phyloP scores from a whole-genome alignment of 345 rosid genomes.

The Salix viminalis region DNA sequence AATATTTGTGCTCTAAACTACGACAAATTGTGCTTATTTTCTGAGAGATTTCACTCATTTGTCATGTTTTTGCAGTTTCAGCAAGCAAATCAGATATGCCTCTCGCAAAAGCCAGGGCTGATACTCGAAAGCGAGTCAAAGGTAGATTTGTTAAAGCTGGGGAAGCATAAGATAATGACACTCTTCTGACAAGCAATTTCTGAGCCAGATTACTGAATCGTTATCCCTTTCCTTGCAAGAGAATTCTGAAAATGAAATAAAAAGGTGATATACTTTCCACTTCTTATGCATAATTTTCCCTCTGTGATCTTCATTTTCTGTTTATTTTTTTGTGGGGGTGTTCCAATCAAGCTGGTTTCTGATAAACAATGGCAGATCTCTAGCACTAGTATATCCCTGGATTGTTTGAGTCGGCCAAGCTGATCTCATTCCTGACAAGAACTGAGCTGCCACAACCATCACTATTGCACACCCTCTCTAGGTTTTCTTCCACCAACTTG shows the following conservation, averaged over 20 bases:
- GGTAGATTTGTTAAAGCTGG: constrained; percentile 94
- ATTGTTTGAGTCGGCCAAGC: neutral
- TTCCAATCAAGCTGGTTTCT: neutral
- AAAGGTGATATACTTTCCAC: neutral
- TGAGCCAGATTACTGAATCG: constrained; percentile 9
- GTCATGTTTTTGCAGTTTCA: constrained; percentile 46
- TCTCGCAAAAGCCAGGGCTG: constrained; percentile 93
- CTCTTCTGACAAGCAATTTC: constrained; percentile 34
- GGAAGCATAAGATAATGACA: constrained; percentile 71
- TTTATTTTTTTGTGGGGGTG: too few relatives aligned
- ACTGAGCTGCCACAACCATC: neutral
- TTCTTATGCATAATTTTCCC: neutral
- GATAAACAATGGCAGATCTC: neutral
- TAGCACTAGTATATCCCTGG: neutral
- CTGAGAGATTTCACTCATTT: neutral
- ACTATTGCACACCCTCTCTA: neutral
- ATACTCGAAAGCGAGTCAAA: constrained; percentile 83
- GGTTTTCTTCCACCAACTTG: neutral
- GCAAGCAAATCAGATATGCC: constrained; percentile 82
- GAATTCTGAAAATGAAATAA: neutral
- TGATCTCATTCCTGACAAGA: neutral
- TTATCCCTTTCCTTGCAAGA: neutral
- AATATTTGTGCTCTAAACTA: neutral
- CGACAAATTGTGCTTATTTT: neutral
- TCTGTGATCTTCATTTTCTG: too few relatives aligned